Conservation (phyloP, 805 yeast species). For the Kuraishia piskuri region DNA sequence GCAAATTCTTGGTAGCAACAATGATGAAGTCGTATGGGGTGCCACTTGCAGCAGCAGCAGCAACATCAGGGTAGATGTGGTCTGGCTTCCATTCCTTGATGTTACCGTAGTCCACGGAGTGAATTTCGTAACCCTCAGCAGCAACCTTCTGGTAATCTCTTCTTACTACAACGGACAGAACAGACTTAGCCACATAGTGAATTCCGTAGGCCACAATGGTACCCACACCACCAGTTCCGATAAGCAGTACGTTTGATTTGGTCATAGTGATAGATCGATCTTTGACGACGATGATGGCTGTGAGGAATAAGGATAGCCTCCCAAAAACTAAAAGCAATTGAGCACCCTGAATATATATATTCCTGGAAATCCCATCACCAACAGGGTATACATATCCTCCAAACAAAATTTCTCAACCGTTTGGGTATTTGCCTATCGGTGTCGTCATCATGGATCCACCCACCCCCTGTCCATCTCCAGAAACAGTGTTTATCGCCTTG, state of each 20-base stretch:
- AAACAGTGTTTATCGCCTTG: neutral
- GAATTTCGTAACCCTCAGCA: slow-evolving; percentile 44
- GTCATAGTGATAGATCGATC: slow-evolving; percentile 4
- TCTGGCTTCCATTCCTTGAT: slow-evolving; percentile 47
- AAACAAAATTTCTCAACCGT: neutral
- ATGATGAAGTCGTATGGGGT: slow-evolving; percentile 42
- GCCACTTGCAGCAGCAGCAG: slow-evolving; percentile 29
- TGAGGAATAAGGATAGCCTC: neutral
- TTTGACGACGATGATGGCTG: neutral
- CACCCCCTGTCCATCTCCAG: neutral
- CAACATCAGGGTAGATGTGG: slow-evolving; percentile 27
- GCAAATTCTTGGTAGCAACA: slow-evolving; percentile 52
- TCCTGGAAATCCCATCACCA: neutral
- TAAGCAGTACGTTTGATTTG: slow-evolving; percentile 39
- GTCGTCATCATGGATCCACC: neutral
- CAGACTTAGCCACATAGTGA: slow-evolving; percentile 31
- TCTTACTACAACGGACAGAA: slow-evolving; percentile 52
- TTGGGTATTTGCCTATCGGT: neutral
- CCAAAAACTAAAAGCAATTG: neutral
- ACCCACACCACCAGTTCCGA: slow-evolving; percentile 88
- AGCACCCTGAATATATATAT: neutral
- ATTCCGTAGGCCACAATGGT: slow-evolving; percentile 64
- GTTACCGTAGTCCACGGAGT: slow-evolving; percentile 53
- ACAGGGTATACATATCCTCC: neutral
- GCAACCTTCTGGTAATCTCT: slow-evolving; percentile 48